Conservation (phyloP, 2,329 filamentous ascomycete species). For the Teratosphaeria epicoccoides region DNA sequence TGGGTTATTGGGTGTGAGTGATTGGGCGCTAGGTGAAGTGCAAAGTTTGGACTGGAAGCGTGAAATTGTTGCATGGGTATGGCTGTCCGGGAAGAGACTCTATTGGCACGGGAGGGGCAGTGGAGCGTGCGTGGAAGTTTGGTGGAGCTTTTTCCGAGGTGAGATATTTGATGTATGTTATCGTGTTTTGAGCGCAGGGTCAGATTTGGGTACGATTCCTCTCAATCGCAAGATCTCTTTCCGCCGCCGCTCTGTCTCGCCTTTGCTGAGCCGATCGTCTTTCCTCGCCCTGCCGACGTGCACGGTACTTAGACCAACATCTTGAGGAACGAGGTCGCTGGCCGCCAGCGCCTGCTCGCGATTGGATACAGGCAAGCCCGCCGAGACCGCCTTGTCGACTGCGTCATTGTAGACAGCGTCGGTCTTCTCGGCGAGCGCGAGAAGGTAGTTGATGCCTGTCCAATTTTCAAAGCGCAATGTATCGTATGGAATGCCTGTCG, state of each 20-base stretch:
- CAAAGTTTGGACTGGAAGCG: not conserved
- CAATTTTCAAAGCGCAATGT: slow-evolving; percentile 42
- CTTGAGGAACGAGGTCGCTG: not conserved
- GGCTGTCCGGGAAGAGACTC: not conserved
- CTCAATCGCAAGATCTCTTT: not conserved
- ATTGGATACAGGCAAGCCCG: slow-evolving; percentile 13
- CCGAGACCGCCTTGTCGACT: slow-evolving; percentile 20
- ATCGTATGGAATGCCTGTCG: slow-evolving; percentile 29
- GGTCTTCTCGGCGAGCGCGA: slow-evolving; percentile 23
- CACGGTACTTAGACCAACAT: not conserved
- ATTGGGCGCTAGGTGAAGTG: not conserved
- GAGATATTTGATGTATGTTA: too few relatives aligned
- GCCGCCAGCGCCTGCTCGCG: slow-evolving; percentile 3
- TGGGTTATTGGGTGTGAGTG: not conserved
- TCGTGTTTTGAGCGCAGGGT: not conserved
- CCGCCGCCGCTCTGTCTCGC: not conserved
- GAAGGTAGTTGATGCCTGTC: slow-evolving; percentile 37
- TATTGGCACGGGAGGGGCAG: too few relatives aligned
- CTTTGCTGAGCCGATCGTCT: not conserved
- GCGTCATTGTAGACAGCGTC: slow-evolving; percentile 16
- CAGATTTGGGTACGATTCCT: not conserved
- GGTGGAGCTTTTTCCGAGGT: too few relatives aligned
- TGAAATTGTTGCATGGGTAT: not conserved
- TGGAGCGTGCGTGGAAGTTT: too few relatives aligned
- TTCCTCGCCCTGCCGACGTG: not conserved